These are phyloP conservation scores for Huntiella savannae DNA, from an alignment of 2,329 filamentous ascomycete genomes.

Conservation along the genomic window DNA sequence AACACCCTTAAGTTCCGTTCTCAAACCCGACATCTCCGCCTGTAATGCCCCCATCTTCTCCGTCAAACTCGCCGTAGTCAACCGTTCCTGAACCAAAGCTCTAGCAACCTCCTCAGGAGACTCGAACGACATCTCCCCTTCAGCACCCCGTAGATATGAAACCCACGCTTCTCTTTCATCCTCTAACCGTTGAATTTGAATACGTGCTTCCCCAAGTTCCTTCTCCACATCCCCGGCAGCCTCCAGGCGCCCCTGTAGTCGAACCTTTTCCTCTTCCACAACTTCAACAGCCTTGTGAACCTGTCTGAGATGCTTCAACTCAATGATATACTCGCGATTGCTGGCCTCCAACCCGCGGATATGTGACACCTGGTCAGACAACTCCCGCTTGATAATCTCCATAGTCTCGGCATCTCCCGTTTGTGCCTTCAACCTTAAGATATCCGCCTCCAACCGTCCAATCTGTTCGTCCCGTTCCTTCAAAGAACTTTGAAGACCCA, in stretches of 20 bases:
- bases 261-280: slow-evolving; percentile 85
- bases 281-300: slow-evolving; percentile 76
- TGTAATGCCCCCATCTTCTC: slow-evolving; percentile 64
- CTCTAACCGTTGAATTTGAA: slow-evolving; percentile 72
- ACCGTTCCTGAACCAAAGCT: slow-evolving; percentile 63
- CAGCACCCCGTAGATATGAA: slow-evolving; percentile 47
- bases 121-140: slow-evolving; percentile 52
- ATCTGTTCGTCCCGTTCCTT: slow-evolving; percentile 50
- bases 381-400: slow-evolving; percentile 65
- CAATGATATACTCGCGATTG: slow-evolving; percentile 59
- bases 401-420: slow-evolving; percentile 75
- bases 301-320: slow-evolving; percentile 67
- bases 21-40: slow-evolving; percentile 58
- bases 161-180: slow-evolving; percentile 80
- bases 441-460: slow-evolving; percentile 61
- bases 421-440: slow-evolving; percentile 67
- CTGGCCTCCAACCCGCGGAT: slow-evolving; percentile 66
- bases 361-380: slow-evolving; percentile 82
- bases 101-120: slow-evolving; percentile 75
- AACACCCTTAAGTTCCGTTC: slow-evolving; percentile 52
- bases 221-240: slow-evolving; percentile 54
- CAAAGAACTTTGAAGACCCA: slow-evolving; percentile 46
- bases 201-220: slow-evolving; percentile 58
- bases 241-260: slow-evolving; percentile 58
- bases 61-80: slow-evolving; percentile 61